phyloP scores from a whole-genome alignment of 495 filamentous ascomycete species.

The Physcia stellaris region DNA sequence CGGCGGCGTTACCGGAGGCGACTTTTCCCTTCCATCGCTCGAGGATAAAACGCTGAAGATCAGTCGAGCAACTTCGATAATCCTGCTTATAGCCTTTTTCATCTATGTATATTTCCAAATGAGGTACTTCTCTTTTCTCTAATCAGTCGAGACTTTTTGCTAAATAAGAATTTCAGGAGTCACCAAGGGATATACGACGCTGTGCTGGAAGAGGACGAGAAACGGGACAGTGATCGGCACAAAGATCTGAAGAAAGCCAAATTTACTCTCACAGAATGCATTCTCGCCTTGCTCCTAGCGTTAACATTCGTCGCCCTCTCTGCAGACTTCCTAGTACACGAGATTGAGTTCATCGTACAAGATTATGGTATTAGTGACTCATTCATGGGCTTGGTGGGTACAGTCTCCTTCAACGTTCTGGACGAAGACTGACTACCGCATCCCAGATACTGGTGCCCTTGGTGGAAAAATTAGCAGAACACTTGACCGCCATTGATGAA shows the following conservation, averaged over 20 bases:
- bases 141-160: too few species aligned
- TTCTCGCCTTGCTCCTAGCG: slow-evolving; percentile 51
- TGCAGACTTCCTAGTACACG: slow-evolving; percentile 65
- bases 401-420: slow-evolving; percentile 8
- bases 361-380: slow-evolving; percentile 55
- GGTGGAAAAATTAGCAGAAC: slow-evolving; percentile 85
- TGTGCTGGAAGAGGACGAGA: slow-evolving; percentile 57
- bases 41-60: slow-evolving; percentile 42
- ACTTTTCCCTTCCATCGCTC: slow-evolving; percentile 26
- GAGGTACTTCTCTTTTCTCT: too few species aligned
- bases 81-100: slow-evolving; percentile 66
- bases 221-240: slow-evolving; percentile 52
- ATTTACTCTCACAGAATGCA: slow-evolving; percentile 64
- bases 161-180: too few species aligned
- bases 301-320: slow-evolving; percentile 67
- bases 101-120: too few species aligned
- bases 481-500: slow-evolving; percentile 81
- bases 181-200: slow-evolving; percentile 70
- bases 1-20: slow-evolving; percentile 18
- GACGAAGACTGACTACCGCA: slow-evolving; percentile 15
- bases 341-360: slow-evolving; percentile 62
- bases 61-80: slow-evolving; percentile 60
- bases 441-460: slow-evolving; percentile 48
- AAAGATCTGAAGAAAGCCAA: slow-evolving; percentile 51
- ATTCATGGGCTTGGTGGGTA: slow-evolving; percentile 54